Evolutionary conservation across 139 green algal genomes (phyloP), one percentile per base, ranked within the genome.

Genomic region (Volvox africanus): DNA sequence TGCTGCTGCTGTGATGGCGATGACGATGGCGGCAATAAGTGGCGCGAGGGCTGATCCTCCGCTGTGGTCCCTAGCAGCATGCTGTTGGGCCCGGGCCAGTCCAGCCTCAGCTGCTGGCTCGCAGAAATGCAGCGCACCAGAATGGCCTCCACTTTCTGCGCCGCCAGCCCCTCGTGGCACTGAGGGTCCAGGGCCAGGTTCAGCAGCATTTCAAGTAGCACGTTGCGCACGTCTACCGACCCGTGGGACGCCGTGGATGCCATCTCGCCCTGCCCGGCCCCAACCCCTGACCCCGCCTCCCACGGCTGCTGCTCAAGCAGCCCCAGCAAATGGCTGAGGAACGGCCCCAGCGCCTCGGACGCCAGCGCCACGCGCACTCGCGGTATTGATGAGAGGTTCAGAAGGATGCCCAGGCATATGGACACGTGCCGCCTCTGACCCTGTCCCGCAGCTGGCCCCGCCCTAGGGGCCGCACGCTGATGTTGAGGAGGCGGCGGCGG

Each of bases 161-260:
- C 50, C 30, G 55, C n/a, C 73, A 90, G 86, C n/a, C 21, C 71
- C 18, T 30, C 2, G n/a, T 83, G 71, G 73, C 73, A 76, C 13
- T 26, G 28, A n/a, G 86, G 71, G 86, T 90, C 86, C 71, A 90
- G 86, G 30, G 86, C 86, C n/a, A 90, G 86, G 50, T 90, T 90
- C 9, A 90, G 73, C 37, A 90, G 86, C 44, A 81, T 35, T 75
- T 90, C 73, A 32, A 83, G 30, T n/a, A 90, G 50, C 69, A 69
- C 1, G 11, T 26, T 44, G 30, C 69, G 78, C 17, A 84, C 78
- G 21, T 67, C 78, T 13, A 82, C 33, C 32, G 32, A 35, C 32
- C 76, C 76, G 2, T 30, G 21, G 3, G 67, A 21, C 61, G 62
- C 82, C 32, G 30, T 18, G 32, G 22, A 24, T 62, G 35, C 35